Conservation (phyloP, 805 yeast species). For the Tetrapisispora arboricola region DNA sequence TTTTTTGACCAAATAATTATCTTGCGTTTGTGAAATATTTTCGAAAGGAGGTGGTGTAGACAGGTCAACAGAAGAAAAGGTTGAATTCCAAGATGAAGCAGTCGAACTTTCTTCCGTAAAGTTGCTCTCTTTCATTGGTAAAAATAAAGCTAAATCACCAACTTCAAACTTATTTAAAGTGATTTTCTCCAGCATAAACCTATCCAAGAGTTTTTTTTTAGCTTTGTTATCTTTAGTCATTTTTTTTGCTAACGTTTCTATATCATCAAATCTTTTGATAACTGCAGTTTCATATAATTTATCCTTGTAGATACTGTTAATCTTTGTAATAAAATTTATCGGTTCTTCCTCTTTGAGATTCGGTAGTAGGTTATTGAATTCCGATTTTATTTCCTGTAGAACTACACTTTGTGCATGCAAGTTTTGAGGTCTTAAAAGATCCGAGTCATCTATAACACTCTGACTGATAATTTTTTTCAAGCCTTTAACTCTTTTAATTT, state of each 20-base stretch:
- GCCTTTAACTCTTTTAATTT: constrained; percentile 73
- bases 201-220: constrained; percentile 21
- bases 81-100: constrained; percentile 23
- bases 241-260: constrained; percentile 80
- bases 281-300: constrained; percentile 36
- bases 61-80: constrained; percentile 28
- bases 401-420: constrained; percentile 43
- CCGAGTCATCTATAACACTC: constrained; percentile 23
- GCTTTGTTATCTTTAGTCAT: constrained; percentile 50
- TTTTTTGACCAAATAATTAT: neutral
- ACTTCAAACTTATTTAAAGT: constrained; percentile 55
- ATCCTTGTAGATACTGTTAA: constrained; percentile 21
- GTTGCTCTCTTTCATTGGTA: constrained; percentile 53
- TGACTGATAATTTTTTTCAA: constrained; percentile 39
- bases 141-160: constrained; percentile 73
- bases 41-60: constrained; percentile 26
- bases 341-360: neutral
- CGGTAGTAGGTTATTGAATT: constrained; percentile 6
- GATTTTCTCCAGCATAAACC: constrained; percentile 36
- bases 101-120: constrained; percentile 6
- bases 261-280: constrained; percentile 73
- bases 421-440: constrained; percentile 25
- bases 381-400: constrained; percentile 19
- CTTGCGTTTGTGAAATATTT: constrained; percentile 4
- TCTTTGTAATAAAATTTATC: constrained; percentile 6